phyloP scores from a whole-genome alignment of 2,329 filamentous ascomycete genomes.

The Xylariaceae sp. region DNA sequence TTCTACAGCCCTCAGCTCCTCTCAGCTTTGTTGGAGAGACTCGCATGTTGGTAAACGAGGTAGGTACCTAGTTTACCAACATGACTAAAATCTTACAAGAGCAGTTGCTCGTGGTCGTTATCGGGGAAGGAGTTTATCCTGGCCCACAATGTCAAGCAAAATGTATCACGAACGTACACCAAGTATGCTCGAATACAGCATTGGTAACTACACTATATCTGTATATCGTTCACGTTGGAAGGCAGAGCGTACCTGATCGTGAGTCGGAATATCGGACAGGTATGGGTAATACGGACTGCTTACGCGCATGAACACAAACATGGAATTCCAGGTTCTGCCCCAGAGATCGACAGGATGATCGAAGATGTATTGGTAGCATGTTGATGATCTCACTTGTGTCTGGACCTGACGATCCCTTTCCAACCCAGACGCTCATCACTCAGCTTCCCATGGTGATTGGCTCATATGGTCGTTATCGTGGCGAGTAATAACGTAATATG shows the following conservation, averaged over 20 bases:
- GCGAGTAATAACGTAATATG: not conserved
- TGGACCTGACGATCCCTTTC: constrained; percentile 14
- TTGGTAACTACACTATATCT: too few relatives aligned
- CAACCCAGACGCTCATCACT: not conserved
- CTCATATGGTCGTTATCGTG: constrained; percentile 12
- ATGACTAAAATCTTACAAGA: not conserved
- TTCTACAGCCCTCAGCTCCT: not conserved
- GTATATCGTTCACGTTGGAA: too few relatives aligned
- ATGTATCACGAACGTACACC: not conserved
- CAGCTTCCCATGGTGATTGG: not conserved
- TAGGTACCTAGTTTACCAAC: not conserved
- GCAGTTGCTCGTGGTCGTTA: not conserved
- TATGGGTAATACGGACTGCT: not conserved
- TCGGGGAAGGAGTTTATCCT: too few relatives aligned
- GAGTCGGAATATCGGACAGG: too few relatives aligned
- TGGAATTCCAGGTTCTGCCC: not conserved
- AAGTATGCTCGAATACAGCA: not conserved
- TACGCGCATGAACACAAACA: not conserved
- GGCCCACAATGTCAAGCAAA: not conserved
- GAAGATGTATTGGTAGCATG: not conserved
- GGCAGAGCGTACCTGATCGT: too few relatives aligned
- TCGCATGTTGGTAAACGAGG: too few relatives aligned
- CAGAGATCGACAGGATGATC: constrained; percentile 6
- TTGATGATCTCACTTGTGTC: not conserved
- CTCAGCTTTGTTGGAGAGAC: constrained; percentile 1